Evolutionary conservation across 768 basidiomycete species (phyloP).

Genomic region (Agaricus blazei): DNA sequence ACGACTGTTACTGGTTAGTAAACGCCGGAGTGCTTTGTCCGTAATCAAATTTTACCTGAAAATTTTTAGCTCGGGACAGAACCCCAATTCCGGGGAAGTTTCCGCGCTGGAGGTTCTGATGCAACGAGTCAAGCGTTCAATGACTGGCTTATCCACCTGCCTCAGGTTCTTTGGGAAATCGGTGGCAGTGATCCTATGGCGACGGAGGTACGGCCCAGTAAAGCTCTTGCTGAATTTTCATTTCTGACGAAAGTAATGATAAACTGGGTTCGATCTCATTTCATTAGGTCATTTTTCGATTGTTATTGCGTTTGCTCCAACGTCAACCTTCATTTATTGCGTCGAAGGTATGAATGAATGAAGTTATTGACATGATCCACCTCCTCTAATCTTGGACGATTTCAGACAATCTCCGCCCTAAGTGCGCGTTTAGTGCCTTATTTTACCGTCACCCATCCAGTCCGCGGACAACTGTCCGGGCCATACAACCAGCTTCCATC

Average conservation of each 20-base stretch:
- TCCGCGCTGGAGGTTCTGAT: slow-evolving; percentile 29
- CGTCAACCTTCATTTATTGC: slow-evolving; percentile 42
- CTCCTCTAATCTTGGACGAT: background rate
- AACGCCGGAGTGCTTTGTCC: background rate
- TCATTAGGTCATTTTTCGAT: slow-evolving; percentile 48
- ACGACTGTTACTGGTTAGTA: slow-evolving; percentile 60
- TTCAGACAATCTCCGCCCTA: slow-evolving; percentile 33
- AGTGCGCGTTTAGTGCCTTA: slow-evolving; percentile 68
- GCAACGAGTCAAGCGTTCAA: slow-evolving; percentile 31
- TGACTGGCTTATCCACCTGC: slow-evolving; percentile 73
- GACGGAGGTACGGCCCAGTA: slow-evolving; percentile 49
- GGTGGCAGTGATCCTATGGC: slow-evolving; percentile 48
- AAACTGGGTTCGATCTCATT: background rate
- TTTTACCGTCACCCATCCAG: slow-evolving; percentile 74
- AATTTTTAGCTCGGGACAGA: slow-evolving; percentile 55
- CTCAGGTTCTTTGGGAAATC: slow-evolving; percentile 83
- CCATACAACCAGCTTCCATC: slow-evolving; percentile 70
- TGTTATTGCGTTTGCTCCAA: slow-evolving; percentile 59
- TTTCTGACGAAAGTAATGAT: background rate
- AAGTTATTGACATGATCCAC: background rate
- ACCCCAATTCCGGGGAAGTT: slow-evolving; percentile 43
- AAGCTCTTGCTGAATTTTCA: background rate
- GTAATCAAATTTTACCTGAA: slow-evolving; percentile 1
- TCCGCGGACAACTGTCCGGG: slow-evolving; percentile 66
- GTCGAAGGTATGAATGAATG: slow-evolving; percentile 33